Evolutionary conservation across 2,329 filamentous ascomycete genomes (phyloP).

Genomic region (Penicillium sp.): DNA sequence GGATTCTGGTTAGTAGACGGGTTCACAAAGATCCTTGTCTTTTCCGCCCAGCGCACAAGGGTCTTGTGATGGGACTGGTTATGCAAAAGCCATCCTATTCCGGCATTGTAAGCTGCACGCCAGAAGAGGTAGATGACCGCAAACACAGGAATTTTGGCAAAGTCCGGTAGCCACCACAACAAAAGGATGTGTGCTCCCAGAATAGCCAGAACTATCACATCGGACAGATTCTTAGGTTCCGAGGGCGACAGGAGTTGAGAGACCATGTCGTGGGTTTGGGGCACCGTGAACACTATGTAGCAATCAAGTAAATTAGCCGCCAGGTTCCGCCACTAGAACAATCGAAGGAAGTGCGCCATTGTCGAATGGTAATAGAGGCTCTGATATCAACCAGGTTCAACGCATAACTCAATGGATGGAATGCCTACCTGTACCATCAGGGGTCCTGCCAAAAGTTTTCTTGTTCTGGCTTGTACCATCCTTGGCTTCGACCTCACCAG

Average conservation of each 20-base stretch:
- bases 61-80: slow-evolving; percentile 83
- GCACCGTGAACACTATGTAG: slow-evolving; percentile 76
- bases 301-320: too few relatives aligned
- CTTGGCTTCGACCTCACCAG: slow-evolving; percentile 36
- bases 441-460: slow-evolving; percentile 84
- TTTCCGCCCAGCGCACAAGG: slow-evolving; percentile 77
- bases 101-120: slow-evolving; percentile 84
- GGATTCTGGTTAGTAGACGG: slow-evolving; percentile 73
- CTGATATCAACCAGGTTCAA: too few relatives aligned
- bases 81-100: slow-evolving; percentile 81
- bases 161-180: slow-evolving; percentile 62
- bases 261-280: slow-evolving; percentile 97
- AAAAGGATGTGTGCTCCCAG: slow-evolving; percentile 65
- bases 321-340: too few relatives aligned
- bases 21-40: slow-evolving; percentile 75
- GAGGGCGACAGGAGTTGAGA: slow-evolving; percentile 89
- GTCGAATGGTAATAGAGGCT: too few relatives aligned
- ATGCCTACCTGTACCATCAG: slow-evolving; percentile 72
- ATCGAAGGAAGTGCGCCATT: too few relatives aligned
- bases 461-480: slow-evolving; percentile 48
- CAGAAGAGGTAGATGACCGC: slow-evolving; percentile 82
- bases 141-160: slow-evolving; percentile 65
- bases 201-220: slow-evolving; percentile 68
- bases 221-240: slow-evolving; percentile 89
- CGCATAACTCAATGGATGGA: not conserved